Percentiles rank a stretch among this genome's conserved stretches.
These are phyloP conservation scores for Thermomyces lanuginosus DNA, from an alignment of 2,329 filamentous ascomycete species.

Conservation along the genomic window DNA sequence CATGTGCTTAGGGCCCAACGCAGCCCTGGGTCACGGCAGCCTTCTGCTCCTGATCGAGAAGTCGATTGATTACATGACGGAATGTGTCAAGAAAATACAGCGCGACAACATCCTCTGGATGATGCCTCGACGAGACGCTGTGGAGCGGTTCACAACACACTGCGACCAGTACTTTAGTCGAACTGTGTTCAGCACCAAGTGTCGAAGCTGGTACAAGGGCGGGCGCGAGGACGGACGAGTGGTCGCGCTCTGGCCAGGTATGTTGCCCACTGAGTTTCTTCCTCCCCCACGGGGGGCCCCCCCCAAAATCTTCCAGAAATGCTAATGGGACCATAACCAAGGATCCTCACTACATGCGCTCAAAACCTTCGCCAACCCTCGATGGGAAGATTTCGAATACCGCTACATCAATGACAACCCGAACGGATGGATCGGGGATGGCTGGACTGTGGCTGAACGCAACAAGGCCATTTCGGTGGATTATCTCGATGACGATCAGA, in stretches of 20 bases:
- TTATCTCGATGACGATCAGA: conserved; percentile 21
- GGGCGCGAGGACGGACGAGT: conserved; percentile 10
- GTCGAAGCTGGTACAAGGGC: conserved; percentile 8
- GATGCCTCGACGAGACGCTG: conserved; percentile 4
- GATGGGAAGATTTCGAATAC: conserved; percentile 10
- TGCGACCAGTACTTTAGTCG: conserved; percentile 3
- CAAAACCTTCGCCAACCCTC: conserved; percentile 5
- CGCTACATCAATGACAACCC: conserved; percentile 9
- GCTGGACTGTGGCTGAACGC: conserved; percentile 9
- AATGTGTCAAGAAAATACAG: conserved; percentile 5
- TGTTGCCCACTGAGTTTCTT: too few species aligned
- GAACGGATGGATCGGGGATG: conserved; percentile 10
- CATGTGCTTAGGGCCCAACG: conserved; percentile 17
- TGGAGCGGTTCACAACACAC: conserved; percentile 5
- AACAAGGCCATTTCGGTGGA: conserved; percentile 16
- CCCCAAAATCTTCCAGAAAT: too few species aligned
- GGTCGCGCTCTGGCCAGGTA: conserved; percentile 12
- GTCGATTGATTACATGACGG: conserved; percentile 5
- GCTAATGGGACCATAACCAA: neutral
- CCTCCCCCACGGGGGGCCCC: neutral
- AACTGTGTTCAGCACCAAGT: conserved; percentile 5
- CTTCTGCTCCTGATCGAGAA: conserved; percentile 4
- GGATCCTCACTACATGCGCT: conserved; percentile 10
- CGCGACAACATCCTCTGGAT: conserved; percentile 10
- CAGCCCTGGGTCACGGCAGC: conserved; percentile 25